Percentiles rank a stretch among this genome's conserved stretches.
These are phyloP conservation scores for Mortierella sp. DNA, from an alignment of 371 early-diverging fungal genomes.

Conservation along the genomic window DNA sequence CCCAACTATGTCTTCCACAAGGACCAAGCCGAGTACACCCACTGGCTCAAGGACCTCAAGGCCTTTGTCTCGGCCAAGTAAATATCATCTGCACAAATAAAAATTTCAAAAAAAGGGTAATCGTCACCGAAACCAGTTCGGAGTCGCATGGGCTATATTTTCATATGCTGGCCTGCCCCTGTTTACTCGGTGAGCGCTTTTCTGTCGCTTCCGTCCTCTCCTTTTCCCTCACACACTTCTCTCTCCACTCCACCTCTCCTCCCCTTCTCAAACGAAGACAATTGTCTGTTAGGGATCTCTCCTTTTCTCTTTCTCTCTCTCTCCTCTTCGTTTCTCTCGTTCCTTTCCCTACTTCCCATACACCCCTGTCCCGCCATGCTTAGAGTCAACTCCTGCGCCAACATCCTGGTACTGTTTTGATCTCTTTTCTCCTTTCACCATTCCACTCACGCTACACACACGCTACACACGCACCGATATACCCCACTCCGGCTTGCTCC, in stretches of 20 bases:
- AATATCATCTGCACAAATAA: conserved; percentile 15
- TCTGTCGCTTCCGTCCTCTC: conserved; percentile 27
- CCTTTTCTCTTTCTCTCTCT: neutral
- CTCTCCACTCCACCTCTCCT: conserved; percentile 11
- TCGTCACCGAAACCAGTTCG: conserved; percentile 18
- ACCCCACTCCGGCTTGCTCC: conserved; percentile 18
- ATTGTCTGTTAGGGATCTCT: conserved; percentile 13
- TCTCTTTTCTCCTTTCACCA: neutral
- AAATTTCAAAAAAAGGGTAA: neutral
- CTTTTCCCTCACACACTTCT: conserved; percentile 12
- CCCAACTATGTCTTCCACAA: conserved; percentile 92
- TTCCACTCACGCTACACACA: neutral
- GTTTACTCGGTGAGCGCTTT: conserved; percentile 12
- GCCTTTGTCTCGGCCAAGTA: conserved; percentile 81
- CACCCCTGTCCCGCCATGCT: conserved; percentile 29
- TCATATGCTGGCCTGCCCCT: conserved; percentile 5
- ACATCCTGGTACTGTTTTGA: conserved; percentile 50
- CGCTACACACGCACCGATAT: neutral
- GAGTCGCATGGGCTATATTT: neutral
- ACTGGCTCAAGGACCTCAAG: conserved; percentile 88
- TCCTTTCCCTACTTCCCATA: neutral
- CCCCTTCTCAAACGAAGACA: conserved; percentile 4
- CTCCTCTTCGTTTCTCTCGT: neutral
- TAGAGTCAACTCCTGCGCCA: conserved; percentile 53
- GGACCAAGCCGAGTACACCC: conserved; percentile 94